Conservation (phyloP, 305 asterid genomes). For the Fraxinus nigra region DNA sequence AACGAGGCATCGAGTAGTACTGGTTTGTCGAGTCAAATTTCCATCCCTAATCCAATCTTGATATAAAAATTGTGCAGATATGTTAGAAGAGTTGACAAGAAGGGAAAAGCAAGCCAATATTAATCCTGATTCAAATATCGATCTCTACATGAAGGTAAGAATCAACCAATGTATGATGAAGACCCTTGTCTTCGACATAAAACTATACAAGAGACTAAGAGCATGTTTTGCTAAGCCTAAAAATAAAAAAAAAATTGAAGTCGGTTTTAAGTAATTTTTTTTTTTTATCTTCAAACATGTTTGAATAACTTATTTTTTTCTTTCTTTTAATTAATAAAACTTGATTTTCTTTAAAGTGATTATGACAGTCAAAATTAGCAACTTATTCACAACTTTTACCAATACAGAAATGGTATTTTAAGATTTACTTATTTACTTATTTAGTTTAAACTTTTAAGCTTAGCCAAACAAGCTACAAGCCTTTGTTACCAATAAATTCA, state of each 20-base stretch:
- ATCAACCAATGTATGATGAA: background rate
- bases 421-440: background rate
- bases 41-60: background rate
- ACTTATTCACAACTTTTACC: background rate
- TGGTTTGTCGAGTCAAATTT: background rate
- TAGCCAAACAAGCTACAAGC: background rate
- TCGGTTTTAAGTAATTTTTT: background rate
- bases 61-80: constrained; percentile 33
- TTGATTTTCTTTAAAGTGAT: background rate
- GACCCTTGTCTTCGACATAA: background rate
- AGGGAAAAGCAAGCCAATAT: constrained; percentile 61
- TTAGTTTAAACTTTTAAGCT: background rate
- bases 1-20: background rate
- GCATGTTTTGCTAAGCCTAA: background rate
- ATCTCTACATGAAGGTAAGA: constrained; percentile 61
- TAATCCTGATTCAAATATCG: constrained; percentile 65
- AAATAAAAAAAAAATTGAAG: background rate
- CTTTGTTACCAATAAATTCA: background rate
- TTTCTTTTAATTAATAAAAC: background rate
- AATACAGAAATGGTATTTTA: background rate
- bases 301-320: background rate
- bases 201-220: background rate
- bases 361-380: background rate
- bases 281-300: background rate
- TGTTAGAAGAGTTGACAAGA: constrained; percentile 56